Evolutionary conservation across 129 eudicot species (phyloP).

Genomic region (Tagetes erecta): DNA sequence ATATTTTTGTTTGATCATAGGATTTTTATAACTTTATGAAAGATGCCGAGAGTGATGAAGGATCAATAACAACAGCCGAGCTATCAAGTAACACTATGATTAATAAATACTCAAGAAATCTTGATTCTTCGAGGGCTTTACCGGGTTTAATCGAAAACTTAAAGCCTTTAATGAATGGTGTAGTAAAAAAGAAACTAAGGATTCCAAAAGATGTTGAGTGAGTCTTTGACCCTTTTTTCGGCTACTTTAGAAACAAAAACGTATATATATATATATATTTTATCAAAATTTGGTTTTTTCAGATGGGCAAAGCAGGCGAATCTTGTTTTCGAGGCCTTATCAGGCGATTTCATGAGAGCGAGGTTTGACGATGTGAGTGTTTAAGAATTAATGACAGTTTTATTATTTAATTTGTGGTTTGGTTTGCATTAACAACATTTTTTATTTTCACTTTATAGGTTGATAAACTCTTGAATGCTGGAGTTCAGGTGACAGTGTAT

Average conservation of each 20-base stretch:
- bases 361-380: slow-evolving; percentile 46
- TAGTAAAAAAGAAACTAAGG: slow-evolving; percentile 43
- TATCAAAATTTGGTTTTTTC: slow-evolving; percentile 13
- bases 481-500: slow-evolving; percentile 54
- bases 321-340: slow-evolving; percentile 37
- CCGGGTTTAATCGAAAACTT: slow-evolving; percentile 33
- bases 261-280: too few species aligned
- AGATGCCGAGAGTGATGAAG: slow-evolving; percentile 31
- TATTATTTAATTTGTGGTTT: slow-evolving; percentile 2
- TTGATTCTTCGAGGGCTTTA: slow-evolving; percentile 29
- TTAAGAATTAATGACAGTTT: not conserved
- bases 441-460: slow-evolving; percentile 35
- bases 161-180: slow-evolving; percentile 46
- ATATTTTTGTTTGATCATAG: slow-evolving; percentile 28
- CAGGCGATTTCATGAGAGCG: slow-evolving; percentile 58
- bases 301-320: slow-evolving; percentile 51
- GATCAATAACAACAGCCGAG: slow-evolving; percentile 21
- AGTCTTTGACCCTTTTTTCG: slow-evolving; percentile 22
- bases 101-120: slow-evolving; percentile 37
- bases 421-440: not conserved
- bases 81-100: slow-evolving; percentile 9
- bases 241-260: not conserved
- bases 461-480: slow-evolving; percentile 53
- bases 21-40: slow-evolving; percentile 58
- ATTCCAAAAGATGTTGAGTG: slow-evolving; percentile 44